Percentiles rank a stretch among this genome's conserved stretches.
phyloP scores from a whole-genome alignment of 148 eudicot species.

The Euryodendron excelsum region DNA sequence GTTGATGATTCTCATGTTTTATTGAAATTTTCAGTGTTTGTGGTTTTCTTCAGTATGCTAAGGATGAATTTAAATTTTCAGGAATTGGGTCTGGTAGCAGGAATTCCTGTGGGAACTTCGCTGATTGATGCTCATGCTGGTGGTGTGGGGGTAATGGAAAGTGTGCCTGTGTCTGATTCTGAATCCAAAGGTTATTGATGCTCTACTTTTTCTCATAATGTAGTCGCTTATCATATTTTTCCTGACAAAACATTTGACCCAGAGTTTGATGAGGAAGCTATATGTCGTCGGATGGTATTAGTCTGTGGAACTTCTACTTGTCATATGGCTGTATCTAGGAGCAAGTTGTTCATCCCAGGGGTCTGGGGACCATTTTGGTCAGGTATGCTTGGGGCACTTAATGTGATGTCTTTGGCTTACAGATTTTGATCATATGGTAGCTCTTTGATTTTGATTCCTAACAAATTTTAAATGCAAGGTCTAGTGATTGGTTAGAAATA shows the following conservation, averaged over 20 bases:
- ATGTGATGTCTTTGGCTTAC: background rate
- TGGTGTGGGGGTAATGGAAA: constrained; percentile 98
- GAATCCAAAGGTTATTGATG: constrained; percentile 38
- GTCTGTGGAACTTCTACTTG: constrained; percentile 99
- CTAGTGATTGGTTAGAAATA: background rate
- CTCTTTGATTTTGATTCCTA: background rate
- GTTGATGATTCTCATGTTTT: constrained; percentile 14
- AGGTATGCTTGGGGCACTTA: constrained; percentile 43
- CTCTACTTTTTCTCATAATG: constrained; percentile 10
- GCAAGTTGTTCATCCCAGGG: constrained; percentile 90
- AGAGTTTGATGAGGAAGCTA: constrained; percentile 66
- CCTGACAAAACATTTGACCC: constrained; percentile 26
- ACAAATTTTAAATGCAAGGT: background rate
- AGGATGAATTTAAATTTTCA: constrained; percentile 23
- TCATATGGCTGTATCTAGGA: constrained; percentile 89
- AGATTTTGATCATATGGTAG: background rate
- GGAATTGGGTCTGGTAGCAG: constrained; percentile 81
- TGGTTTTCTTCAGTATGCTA: background rate
- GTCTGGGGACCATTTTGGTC: constrained; percentile 99
- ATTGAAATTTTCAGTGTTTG: background rate
- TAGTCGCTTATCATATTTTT: background rate
- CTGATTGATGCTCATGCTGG: constrained; percentile 99
- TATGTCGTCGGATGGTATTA: constrained; percentile 90
- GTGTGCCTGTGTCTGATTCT: constrained; percentile 50
- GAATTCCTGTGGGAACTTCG: constrained; percentile 93